Evolutionary conservation across 257 asterid species (phyloP).

Genomic region (Echites panduratus): DNA sequence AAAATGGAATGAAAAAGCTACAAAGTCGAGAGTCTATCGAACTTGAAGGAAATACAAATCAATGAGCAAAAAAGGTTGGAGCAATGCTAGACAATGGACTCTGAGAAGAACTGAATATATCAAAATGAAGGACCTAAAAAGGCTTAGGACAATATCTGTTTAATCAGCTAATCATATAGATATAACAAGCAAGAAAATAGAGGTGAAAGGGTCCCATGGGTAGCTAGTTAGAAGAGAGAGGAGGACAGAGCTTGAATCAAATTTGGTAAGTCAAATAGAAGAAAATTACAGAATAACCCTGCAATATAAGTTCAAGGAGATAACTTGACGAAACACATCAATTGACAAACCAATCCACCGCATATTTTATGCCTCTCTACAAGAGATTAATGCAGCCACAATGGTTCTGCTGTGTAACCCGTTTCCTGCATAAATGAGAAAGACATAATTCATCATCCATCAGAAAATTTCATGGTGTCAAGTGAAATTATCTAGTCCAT

Average conservation of each 20-base stretch:
- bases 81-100: conserved; percentile 10
- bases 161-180: conserved; percentile 39
- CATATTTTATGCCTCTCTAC: conserved; percentile 27
- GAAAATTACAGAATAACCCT: conserved; percentile 67
- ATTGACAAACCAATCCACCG: conserved; percentile 61
- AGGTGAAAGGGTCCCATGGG: conserved; percentile 63
- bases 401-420: neutral
- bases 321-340: conserved; percentile 46
- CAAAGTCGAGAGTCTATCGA: neutral
- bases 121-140: conserved; percentile 9
- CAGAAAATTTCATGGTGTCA: neutral
- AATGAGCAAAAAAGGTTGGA: neutral
- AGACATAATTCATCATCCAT: neutral
- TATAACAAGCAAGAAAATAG: conserved; percentile 38
- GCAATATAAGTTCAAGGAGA: conserved; percentile 66
- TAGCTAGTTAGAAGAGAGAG: conserved; percentile 8
- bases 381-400: neutral
- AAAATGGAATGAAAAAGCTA: neutral
- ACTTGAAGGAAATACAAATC: neutral
- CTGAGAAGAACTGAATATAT: conserved; percentile 1
- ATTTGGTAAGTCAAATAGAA: conserved; percentile 13
- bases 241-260: conserved; percentile 5
- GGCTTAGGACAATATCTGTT: neutral
- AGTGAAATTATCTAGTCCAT: neutral
- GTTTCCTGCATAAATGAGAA: conserved; percentile 6